Evolutionary conservation across 257 asterid genomes (phyloP), one percentile per base, ranked within the genome.

Genomic region (Ilex asprella): DNA sequence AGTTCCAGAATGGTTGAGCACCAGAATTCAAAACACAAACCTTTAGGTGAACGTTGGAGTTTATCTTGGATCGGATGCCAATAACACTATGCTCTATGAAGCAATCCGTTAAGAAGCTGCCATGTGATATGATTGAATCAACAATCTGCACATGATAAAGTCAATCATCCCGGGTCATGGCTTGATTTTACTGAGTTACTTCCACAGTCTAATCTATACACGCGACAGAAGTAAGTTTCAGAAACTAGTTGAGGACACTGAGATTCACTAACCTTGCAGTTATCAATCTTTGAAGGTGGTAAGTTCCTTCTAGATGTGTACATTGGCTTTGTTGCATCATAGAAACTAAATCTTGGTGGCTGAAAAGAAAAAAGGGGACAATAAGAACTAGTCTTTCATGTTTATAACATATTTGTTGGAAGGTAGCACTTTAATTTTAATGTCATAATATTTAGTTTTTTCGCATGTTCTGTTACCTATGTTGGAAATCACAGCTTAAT

Each of bases 261-360:
- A 62, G 44, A 64, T 16, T 55, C 32, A 54, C 35, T 69, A 43
- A 91, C 98, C 98, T 92, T 92, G 98, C 95, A 63, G 78, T 69
- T 74, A 65, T 89, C 95, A 2, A 92, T 84, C 69, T 82, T 79
- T 58, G 98, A 92, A 63, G 98, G 98, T 56, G 98, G 97, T 75
- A 92, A 82, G 80, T 92, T 86, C 81, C 98, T 86, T 75, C 95
- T 75, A 58, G 97, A 86, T 65, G 98, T 92, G 76, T 86, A 92
- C 70, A 89, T 92, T 61, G 98, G 98, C 80, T 89, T 89, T 72
- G 81, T 31, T 39, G 98, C 98, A 73, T 92, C 95, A 30, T 89
- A 92, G 80, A 92, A 92, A 76, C 98, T 92, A 76, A 92, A 92
- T 64, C 85, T 79, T 70, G 98, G 92, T 64, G 98, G 98, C 98